These are phyloP conservation scores for Melianthus villosus DNA, from an alignment of 441 rosid species.

Conservation along the genomic window DNA sequence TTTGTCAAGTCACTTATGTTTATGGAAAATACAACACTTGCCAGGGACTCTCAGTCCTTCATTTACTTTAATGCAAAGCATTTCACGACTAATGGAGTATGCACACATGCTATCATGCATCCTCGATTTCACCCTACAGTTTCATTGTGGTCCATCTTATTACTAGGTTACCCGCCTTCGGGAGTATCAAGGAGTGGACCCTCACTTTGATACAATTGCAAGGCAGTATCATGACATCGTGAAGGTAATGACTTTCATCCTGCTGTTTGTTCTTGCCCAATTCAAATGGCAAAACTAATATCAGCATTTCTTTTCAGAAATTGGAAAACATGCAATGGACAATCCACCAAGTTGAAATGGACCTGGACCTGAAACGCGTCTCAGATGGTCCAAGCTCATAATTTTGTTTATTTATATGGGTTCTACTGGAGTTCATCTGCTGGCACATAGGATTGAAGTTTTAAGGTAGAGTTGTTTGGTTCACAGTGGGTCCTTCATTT, in stretches of 20 bases:
- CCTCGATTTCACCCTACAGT: too few relatives aligned
- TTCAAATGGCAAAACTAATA: constrained; percentile 7
- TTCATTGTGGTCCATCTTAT: not conserved
- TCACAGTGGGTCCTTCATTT: too few relatives aligned
- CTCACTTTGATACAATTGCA: constrained; percentile 75
- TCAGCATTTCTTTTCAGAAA: constrained; percentile 33
- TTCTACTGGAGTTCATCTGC: too few relatives aligned
- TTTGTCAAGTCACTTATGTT: too few relatives aligned
- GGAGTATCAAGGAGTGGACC: constrained; percentile 93
- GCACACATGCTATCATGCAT: too few relatives aligned
- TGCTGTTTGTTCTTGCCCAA: not conserved
- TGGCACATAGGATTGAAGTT: too few relatives aligned
- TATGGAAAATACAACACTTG: too few relatives aligned
- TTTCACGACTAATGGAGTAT: too few relatives aligned
- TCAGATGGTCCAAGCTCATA: constrained; percentile 42
- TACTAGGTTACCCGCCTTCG: constrained; percentile 71
- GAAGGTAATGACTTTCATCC: constrained; percentile 29
- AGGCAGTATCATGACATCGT: constrained; percentile 88
- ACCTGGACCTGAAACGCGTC: constrained; percentile 49
- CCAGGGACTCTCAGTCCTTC: too few relatives aligned
- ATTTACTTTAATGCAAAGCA: too few relatives aligned
- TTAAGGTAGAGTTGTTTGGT: too few relatives aligned
- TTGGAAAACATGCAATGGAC: constrained; percentile 89
- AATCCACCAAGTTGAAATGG: constrained; percentile 88
- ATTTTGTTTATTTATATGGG: too few relatives aligned